Conservation (phyloP, 2,329 filamentous ascomycete species). For the Pseudohalonectria lignicola region DNA sequence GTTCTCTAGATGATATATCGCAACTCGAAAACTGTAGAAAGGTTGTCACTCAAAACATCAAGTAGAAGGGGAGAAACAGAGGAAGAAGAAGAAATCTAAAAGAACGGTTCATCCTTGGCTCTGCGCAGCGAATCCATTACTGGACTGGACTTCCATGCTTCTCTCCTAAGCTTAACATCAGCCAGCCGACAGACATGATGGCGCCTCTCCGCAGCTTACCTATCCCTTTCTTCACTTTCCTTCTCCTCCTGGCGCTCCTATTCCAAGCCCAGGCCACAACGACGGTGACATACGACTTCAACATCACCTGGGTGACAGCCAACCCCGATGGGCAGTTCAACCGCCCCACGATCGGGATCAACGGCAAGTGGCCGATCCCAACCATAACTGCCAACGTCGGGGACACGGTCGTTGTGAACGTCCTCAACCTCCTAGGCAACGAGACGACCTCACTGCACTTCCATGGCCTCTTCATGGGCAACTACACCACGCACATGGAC, state of each 20-base stretch:
- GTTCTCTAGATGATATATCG: too few species aligned
- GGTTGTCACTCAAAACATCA: too few species aligned
- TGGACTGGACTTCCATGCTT: too few species aligned
- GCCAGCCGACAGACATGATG: too few species aligned
- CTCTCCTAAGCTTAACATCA: too few species aligned
- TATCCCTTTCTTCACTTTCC: too few species aligned
- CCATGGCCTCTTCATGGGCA: slow-evolving; percentile 59
- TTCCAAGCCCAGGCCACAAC: slow-evolving; percentile 5
- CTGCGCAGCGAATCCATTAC: too few species aligned
- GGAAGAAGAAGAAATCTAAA: too few species aligned
- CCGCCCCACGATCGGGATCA: slow-evolving; percentile 62
- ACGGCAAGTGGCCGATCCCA: slow-evolving; percentile 64
- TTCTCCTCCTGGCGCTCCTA: not conserved
- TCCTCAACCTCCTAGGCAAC: slow-evolving; percentile 49
- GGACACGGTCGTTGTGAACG: slow-evolving; percentile 47
- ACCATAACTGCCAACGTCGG: slow-evolving; percentile 50
- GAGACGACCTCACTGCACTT: slow-evolving; percentile 55
- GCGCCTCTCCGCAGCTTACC: too few species aligned
- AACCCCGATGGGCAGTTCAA: slow-evolving; percentile 58
- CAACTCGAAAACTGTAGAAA: too few species aligned
- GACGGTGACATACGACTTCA: slow-evolving; percentile 51
- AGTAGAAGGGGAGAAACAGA: too few species aligned
- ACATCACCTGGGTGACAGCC: slow-evolving; percentile 58
- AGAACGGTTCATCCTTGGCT: too few species aligned
- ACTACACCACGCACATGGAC: slow-evolving; percentile 59